Percentiles rank a stretch among this genome's conserved stretches.
Conservation (phyloP, 768 basidiomycete genomes). For the Boletus bicolor region DNA sequence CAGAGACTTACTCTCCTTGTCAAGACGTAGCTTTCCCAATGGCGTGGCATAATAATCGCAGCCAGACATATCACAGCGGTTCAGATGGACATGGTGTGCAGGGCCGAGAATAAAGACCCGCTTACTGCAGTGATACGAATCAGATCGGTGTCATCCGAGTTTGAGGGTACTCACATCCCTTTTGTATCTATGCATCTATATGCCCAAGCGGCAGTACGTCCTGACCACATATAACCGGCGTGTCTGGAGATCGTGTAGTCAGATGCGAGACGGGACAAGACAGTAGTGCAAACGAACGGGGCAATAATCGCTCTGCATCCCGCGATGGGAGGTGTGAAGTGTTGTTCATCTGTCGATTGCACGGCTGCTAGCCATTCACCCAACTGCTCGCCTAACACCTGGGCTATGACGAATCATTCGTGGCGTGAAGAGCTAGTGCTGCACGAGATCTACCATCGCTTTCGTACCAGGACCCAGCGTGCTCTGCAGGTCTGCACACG, state of each 20-base stretch:
- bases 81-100: conserved; percentile 87
- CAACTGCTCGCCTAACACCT: conserved; percentile 60
- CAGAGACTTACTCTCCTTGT: conserved; percentile 63
- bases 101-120: conserved; percentile 94
- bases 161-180: conserved; percentile 61
- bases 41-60: conserved; percentile 83
- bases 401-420: conserved; percentile 38
- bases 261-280: conserved; percentile 4
- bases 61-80: conserved; percentile 82
- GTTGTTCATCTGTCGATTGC: conserved; percentile 38
- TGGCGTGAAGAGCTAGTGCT: conserved; percentile 10
- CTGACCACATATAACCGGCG: conserved; percentile 95
- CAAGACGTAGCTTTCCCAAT: conserved; percentile 76
- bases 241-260: conserved; percentile 52
- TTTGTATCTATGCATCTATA: conserved; percentile 84
- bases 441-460: conserved; percentile 47
- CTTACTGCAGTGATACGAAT: conserved; percentile 49
- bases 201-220: conserved; percentile 92
- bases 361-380: conserved; percentile 61
- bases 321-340: conserved; percentile 63
- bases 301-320: conserved; percentile 89
- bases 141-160: conserved; percentile 1
- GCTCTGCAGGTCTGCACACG: conserved; percentile 57
- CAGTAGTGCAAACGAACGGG: conserved; percentile 58
- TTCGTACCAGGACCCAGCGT: conserved; percentile 92